A percentile compares a stretch with the other conserved stretches of the same genome.
These are phyloP conservation scores for Daldinia caldariorum DNA, from an alignment of 495 filamentous ascomycete species.

Conservation along the genomic window DNA sequence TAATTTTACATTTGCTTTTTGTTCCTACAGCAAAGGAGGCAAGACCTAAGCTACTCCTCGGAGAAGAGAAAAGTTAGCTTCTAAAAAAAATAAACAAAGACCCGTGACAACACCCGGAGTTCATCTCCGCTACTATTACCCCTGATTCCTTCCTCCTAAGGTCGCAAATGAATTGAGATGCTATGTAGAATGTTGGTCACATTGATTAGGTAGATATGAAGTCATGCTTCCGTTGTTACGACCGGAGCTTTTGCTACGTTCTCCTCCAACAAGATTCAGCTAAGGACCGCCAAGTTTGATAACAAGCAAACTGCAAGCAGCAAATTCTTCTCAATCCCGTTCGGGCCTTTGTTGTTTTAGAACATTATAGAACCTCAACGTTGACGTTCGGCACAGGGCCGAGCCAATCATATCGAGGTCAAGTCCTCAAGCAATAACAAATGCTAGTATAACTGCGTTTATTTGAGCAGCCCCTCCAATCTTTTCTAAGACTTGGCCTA, in stretches of 20 bases:
- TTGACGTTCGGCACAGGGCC: slow-evolving; percentile 20
- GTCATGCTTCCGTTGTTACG: slow-evolving; percentile 4
- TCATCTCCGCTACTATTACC: slow-evolving; percentile 15
- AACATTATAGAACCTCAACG: slow-evolving; percentile 18
- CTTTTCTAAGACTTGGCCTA: not conserved
- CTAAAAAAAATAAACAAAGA: not conserved
- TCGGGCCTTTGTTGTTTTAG: slow-evolving; percentile 23
- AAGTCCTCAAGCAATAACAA: slow-evolving; percentile 4
- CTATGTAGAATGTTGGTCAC: slow-evolving; percentile 12
- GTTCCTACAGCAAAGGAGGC: not conserved
- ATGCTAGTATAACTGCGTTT: not conserved
- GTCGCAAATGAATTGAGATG: slow-evolving; percentile 9
- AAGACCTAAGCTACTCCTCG: not conserved
- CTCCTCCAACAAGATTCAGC: not conserved
- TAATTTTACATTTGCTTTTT: not conserved
- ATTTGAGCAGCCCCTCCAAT: slow-evolving; percentile 4
- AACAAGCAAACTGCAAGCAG: slow-evolving; percentile 16
- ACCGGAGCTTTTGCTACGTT: slow-evolving; percentile 42
- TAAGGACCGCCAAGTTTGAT: not conserved
- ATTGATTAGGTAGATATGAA: not conserved
- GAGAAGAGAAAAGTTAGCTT: not conserved
- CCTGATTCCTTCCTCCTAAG: slow-evolving; percentile 3
- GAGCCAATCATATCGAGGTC: slow-evolving; percentile 20
- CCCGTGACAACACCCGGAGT: slow-evolving; percentile 5
- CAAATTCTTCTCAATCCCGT: not conserved